phyloP scores from a whole-genome alignment of 2,329 filamentous ascomycete species.

The Colletotrichum incanum region DNA sequence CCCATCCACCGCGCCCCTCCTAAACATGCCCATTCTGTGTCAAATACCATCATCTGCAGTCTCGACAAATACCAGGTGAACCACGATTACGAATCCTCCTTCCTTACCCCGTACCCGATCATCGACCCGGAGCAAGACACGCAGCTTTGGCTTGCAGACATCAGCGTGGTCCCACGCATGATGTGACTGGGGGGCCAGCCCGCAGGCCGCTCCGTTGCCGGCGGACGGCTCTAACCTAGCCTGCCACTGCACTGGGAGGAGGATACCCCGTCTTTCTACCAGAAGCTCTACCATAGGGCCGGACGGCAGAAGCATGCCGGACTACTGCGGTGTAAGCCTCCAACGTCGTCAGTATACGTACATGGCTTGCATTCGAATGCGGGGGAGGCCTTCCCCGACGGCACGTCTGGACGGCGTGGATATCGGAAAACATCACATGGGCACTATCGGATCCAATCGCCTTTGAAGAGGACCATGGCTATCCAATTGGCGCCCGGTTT shows the following conservation, averaged over 20 bases:
- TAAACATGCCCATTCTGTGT: neutral
- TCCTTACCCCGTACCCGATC: constrained; percentile 16
- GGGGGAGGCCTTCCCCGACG: constrained; percentile 21
- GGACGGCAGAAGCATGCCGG: neutral
- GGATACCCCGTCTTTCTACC: neutral
- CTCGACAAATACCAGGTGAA: neutral
- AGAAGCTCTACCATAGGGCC: neutral
- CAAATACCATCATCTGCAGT: neutral
- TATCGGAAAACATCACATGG: constrained; percentile 21
- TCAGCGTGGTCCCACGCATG: neutral
- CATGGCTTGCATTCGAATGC: constrained; percentile 33
- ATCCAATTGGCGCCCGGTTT: constrained; percentile 2
- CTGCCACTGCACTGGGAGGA: constrained; percentile 20
- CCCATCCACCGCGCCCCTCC: neutral
- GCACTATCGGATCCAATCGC: constrained; percentile 10
- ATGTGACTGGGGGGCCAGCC: neutral
- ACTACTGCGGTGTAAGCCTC: constrained; percentile 1
- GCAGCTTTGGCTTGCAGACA: constrained; percentile 25
- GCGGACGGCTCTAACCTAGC: constrained; percentile 32
- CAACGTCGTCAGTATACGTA: neutral
- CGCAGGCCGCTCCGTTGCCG: constrained; percentile 32
- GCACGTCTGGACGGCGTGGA: constrained; percentile 21
- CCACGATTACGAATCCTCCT: neutral
- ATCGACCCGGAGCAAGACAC: constrained; percentile 29
- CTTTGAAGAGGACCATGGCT: neutral